Evolutionary conservation across 139 green algal species (phyloP), one percentile per base, ranked within the genome.

Genomic region (Chlorella sorokiniana): DNA sequence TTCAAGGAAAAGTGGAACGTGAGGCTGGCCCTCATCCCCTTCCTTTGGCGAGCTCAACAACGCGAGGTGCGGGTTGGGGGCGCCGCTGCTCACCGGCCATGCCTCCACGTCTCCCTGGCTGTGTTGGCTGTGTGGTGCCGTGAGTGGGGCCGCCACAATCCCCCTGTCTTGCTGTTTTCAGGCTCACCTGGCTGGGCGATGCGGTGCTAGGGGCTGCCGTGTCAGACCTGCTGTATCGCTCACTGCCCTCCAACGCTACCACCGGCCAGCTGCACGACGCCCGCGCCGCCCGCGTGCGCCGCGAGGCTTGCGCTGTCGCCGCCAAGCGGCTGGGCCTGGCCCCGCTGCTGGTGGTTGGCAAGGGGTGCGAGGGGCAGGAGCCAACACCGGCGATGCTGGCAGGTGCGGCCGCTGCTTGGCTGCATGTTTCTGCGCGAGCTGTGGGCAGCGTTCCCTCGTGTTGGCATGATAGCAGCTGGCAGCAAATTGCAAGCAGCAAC

Each of bases 141-240:
- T n/a, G n/a, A n/a, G n/a, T n/a, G n/a, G n/a, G n/a, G n/a, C n/a
- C n/a, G n/a, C n/a, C n/a, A n/a, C n/a, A n/a, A n/a, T n/a, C n/a
- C n/a, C n/a, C n/a, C n/a, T n/a, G n/a, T n/a, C n/a, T n/a, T n/a
- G n/a, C n/a, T n/a, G n/a, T 11, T 33, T 42, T 5, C 65, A 72
- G 65, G 65, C 65, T 72, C 35, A 72, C 35, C 11, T 72, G 65
- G 65, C 65, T 72, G 65, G 65, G 65, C 1, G 65, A 72, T 38
- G 65, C 65, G 7, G 65, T 72, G 65, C 65, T 72, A 37, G 65
- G 65, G 0, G 37, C 37, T 2, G 38, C 37, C 1, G 65, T 72
- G 35, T 72, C 65, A 4, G 65, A 72, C 65, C 65, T 45, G 35
- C 65, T 72, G 18, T 72, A 52, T 37, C 38, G 14, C 37, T 22